Percentiles rank a stretch among this genome's conserved stretches.
These are phyloP conservation scores for Diaporthe destruens DNA, from an alignment of 2,329 filamentous ascomycete genomes.

Conservation along the genomic window DNA sequence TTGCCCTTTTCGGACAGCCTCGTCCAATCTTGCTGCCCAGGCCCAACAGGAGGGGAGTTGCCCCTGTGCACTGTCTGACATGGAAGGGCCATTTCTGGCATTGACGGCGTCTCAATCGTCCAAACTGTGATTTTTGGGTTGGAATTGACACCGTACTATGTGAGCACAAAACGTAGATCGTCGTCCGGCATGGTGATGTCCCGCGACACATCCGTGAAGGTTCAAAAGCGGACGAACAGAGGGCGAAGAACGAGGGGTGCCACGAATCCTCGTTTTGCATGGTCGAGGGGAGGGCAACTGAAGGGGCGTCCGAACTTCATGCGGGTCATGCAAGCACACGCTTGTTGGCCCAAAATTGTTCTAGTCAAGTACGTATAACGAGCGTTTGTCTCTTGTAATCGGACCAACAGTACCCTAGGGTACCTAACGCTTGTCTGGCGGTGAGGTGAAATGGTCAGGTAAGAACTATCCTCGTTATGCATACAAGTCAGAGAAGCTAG, in stretches of 20 bases:
- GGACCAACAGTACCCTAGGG: too few species aligned
- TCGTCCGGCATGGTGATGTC: slow-evolving; percentile 1
- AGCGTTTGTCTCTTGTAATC: too few species aligned
- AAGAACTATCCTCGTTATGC: too few species aligned
- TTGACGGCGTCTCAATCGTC: neutral
- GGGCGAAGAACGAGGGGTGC: too few species aligned
- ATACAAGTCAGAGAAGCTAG: too few species aligned
- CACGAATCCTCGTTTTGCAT: neutral
- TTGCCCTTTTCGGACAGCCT: neutral
- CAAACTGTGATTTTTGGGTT: too few species aligned
- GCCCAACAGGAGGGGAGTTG: too few species aligned
- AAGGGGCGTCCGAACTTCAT: too few species aligned
- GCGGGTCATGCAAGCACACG: neutral
- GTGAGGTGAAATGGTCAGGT: too few species aligned
- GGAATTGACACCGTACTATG: neutral
- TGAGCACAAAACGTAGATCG: slow-evolving; percentile 6
- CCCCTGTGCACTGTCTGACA: neutral
- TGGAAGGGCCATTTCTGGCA: neutral
- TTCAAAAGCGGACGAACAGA: neutral
- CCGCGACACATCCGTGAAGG: neutral
- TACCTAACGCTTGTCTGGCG: too few species aligned
- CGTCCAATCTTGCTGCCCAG: neutral
- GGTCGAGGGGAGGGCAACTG: too few species aligned
- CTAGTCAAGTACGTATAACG: too few species aligned
- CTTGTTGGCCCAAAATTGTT: neutral